Conservation (phyloP, 2,329 filamentous ascomycete species). For the Arthrocladium fulminans region DNA sequence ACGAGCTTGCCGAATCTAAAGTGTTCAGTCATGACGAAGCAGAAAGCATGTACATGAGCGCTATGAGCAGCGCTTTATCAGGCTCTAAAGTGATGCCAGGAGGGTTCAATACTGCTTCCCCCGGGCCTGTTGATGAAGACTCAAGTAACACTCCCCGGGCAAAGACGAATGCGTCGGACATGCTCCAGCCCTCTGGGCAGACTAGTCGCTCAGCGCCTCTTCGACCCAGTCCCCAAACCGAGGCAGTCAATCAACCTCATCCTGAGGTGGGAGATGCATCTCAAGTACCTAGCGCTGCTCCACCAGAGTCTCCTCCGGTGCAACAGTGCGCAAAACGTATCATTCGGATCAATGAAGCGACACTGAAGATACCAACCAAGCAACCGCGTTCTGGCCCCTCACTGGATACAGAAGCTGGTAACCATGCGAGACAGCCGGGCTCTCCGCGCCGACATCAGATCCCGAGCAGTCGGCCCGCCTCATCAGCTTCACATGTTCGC, state of each 20-base stretch:
- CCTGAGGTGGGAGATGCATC: not conserved
- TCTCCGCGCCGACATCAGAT: not conserved
- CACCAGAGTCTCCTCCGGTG: not conserved
- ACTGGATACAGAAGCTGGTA: not conserved
- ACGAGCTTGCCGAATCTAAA: conserved; percentile 38
- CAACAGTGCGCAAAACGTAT: conserved; percentile 2
- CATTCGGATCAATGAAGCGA: conserved; percentile 3
- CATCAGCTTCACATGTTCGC: not conserved
- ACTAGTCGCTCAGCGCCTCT: not conserved
- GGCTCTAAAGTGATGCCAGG: conserved; percentile 1
- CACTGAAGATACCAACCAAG: not conserved
- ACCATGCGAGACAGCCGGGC: not conserved
- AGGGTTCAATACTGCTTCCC: conserved; percentile 18
- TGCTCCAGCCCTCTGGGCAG: not conserved
- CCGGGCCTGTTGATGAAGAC: conserved; percentile 11
- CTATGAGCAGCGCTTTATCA: conserved; percentile 36
- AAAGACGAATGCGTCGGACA: not conserved
- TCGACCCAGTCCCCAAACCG: not conserved
- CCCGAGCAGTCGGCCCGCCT: not conserved
- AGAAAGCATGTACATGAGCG: conserved; percentile 48
- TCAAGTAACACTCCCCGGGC: conserved; percentile 34
- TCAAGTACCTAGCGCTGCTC: not conserved
- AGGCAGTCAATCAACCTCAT: not conserved
- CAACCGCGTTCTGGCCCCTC: not conserved
- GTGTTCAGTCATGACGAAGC: conserved; percentile 42